phyloP scores from a whole-genome alignment of 176 grass and related monocot species.

The Triticum urartu region DNA sequence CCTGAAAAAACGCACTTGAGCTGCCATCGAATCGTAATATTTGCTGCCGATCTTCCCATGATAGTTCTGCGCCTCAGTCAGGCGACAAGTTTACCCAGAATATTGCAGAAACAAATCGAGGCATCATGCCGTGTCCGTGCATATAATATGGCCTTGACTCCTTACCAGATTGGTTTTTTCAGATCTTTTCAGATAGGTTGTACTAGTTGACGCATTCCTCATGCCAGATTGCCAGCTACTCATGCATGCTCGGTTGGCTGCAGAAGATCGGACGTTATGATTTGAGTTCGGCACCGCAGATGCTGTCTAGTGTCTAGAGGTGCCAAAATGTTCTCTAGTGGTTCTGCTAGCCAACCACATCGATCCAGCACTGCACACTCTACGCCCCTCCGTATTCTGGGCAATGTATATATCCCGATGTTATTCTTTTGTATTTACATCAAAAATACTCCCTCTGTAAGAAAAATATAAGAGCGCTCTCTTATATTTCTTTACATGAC shows the following conservation, averaged over 20 bases:
- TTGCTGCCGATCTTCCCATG: not conserved
- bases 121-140: not conserved
- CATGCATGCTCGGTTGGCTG: not conserved
- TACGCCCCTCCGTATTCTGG: too few relatives aligned
- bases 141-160: not conserved
- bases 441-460: too few relatives aligned
- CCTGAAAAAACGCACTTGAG: not conserved
- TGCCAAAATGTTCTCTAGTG: too few relatives aligned
- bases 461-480: too few relatives aligned
- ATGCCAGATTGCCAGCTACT: not conserved
- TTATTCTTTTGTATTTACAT: too few relatives aligned
- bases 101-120: not conserved
- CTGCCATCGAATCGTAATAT: not conserved
- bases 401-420: too few relatives aligned
- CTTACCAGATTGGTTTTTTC: not conserved
- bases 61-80: not conserved
- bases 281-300: not conserved
- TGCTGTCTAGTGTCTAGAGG: too few relatives aligned
- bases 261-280: not conserved
- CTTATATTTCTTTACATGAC: too few relatives aligned
- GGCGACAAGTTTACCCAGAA: not conserved
- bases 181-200: not conserved
- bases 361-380: too few relatives aligned
- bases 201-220: not conserved
- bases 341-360: too few relatives aligned